Conservation (phyloP, 1,284 basidiomycete genomes). For the Trichosporon sp. region DNA sequence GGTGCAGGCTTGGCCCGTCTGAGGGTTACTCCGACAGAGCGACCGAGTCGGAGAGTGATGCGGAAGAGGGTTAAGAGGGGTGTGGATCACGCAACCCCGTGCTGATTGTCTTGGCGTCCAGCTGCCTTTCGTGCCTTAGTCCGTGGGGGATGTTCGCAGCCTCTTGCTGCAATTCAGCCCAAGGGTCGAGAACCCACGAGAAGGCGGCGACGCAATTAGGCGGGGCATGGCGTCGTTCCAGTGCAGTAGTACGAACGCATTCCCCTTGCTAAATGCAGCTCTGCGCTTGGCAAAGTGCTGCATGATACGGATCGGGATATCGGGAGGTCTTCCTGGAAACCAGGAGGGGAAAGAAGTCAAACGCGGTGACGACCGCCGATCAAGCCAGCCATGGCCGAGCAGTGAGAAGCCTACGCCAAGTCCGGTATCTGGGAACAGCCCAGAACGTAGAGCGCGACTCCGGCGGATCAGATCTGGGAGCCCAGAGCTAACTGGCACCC, state of each 20-base stretch:
- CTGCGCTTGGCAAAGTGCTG: too few relatives aligned
- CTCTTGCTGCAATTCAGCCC: neutral
- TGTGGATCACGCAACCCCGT: neutral
- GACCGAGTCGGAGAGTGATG: neutral
- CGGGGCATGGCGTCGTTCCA: neutral
- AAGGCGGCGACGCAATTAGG: neutral
- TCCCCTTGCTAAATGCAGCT: too few relatives aligned
- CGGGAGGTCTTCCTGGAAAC: neutral
- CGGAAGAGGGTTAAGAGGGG: neutral
- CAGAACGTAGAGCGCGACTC: neutral
- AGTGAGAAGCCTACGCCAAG: neutral
- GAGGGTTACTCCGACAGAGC: neutral
- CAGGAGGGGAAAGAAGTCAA: neutral
- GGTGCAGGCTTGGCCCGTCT: neutral
- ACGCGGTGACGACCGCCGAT: neutral
- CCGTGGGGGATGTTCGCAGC: neutral
- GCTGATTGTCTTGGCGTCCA: neutral
- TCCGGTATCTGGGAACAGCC: neutral
- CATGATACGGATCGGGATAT: neutral
- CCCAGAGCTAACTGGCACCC: neutral
- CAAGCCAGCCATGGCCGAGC: neutral
- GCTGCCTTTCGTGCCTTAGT: neutral
- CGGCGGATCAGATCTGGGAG: neutral
- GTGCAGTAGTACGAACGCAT: neutral
- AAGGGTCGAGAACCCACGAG: conserved; percentile 1